Conservation (phyloP, 495 filamentous ascomycete species). For the Jackrogersella multiformis region DNA sequence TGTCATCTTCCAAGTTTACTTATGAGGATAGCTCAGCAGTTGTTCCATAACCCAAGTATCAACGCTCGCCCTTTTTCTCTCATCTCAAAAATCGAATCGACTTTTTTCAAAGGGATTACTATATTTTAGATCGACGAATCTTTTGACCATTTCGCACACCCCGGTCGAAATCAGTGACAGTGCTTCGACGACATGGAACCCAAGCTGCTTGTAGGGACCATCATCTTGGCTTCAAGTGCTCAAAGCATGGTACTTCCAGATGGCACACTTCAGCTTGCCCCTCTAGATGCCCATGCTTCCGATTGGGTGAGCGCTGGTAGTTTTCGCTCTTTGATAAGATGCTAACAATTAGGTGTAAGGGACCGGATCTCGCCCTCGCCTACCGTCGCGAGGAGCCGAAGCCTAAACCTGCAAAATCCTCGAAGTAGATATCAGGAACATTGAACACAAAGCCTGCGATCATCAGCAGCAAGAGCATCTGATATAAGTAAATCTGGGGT, state of each 20-base stretch:
- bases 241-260: slow-evolving; percentile 24
- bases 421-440: background rate
- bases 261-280: slow-evolving; percentile 25
- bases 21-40: background rate
- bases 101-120: too few relatives aligned
- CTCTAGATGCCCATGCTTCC: slow-evolving; percentile 29
- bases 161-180: background rate
- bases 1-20: background rate
- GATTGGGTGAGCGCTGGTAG: slow-evolving; percentile 14
- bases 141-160: background rate
- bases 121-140: background rate
- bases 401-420: background rate
- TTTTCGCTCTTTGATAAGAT: background rate
- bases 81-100: too few relatives aligned
- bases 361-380: slow-evolving; percentile 25
- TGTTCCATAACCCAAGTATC: background rate
- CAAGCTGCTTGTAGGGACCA: slow-evolving; percentile 15
- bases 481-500: background rate
- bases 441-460: background rate
- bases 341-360: slow-evolving; percentile 11
- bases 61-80: background rate
- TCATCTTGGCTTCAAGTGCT: slow-evolving; percentile 21
- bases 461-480: background rate
- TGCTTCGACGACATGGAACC: slow-evolving; percentile 20
- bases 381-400: slow-evolving; percentile 25